Percentiles rank a stretch among this genome's conserved stretches.
Conservation (phyloP, 2,329 filamentous ascomycete genomes). For the Colletotrichum tamarilloi region DNA sequence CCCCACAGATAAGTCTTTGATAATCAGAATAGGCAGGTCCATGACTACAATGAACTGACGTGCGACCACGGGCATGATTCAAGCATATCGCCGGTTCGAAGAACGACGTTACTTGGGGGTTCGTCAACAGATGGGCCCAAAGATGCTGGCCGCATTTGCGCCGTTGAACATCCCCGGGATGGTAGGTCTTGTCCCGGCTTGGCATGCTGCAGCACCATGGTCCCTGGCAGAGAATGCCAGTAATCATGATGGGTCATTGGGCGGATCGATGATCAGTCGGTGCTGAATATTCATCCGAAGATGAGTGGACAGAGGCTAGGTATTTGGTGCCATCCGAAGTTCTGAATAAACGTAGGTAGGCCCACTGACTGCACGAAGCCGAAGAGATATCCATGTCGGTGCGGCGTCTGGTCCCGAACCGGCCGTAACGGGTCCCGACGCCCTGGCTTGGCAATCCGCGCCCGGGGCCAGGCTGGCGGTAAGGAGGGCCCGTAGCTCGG, state of each 20-base stretch:
- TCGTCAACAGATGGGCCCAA: background rate
- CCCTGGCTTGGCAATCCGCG: constrained; percentile 8
- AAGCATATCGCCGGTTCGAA: background rate
- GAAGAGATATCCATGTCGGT: background rate
- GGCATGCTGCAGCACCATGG: background rate
- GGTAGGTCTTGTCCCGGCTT: background rate
- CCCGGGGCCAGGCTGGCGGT: background rate
- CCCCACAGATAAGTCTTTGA: background rate
- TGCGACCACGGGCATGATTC: background rate
- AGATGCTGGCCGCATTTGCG: background rate
- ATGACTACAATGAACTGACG: background rate
- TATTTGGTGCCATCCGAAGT: background rate
- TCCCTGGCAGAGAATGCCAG: background rate
- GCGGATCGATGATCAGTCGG: background rate
- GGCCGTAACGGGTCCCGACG: constrained; percentile 2
- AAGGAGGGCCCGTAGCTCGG: background rate
- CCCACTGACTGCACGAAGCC: constrained; percentile 1
- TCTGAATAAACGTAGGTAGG: background rate
- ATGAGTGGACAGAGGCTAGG: background rate
- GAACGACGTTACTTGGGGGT: too few relatives aligned
- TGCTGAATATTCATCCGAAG: background rate
- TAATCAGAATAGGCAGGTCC: background rate
- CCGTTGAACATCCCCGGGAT: background rate
- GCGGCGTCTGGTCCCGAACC: background rate
- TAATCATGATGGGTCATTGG: background rate